Conservation (phyloP, 495 filamentous ascomycete species). For the Terfezia claveryi region DNA sequence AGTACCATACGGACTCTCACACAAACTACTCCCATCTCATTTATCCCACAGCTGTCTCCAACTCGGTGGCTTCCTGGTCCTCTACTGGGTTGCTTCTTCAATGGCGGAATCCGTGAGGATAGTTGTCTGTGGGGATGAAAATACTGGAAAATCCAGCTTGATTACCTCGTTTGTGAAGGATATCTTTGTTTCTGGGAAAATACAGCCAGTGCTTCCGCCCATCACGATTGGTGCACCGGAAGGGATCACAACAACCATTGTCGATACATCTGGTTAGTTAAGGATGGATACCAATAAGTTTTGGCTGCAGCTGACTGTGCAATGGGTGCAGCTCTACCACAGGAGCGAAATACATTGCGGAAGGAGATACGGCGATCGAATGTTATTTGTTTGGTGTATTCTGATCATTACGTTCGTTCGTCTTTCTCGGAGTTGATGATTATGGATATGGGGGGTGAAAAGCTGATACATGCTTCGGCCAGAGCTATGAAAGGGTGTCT, state of each 20-base stretch:
- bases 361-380: constrained; percentile 93
- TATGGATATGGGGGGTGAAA: too few relatives aligned
- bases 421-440: background rate
- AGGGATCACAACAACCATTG: constrained; percentile 86
- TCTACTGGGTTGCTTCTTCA: background rate
- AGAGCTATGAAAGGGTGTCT: constrained; percentile 86
- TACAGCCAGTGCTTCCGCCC: constrained; percentile 79
- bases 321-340: constrained; percentile 41
- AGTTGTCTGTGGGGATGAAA: constrained; percentile 90
- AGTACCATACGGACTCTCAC: too few relatives aligned
- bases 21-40: too few relatives aligned
- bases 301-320: background rate
- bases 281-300: background rate
- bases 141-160: constrained; percentile 44
- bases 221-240: constrained; percentile 85
- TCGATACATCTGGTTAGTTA: constrained; percentile 53
- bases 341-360: constrained; percentile 66
- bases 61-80: background rate
- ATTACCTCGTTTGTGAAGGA: constrained; percentile 78
- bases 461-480: background rate
- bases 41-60: background rate
- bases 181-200: constrained; percentile 78
- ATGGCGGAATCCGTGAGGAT: constrained; percentile 46
- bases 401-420: constrained; percentile 51
- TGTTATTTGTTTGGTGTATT: constrained; percentile 91